A percentile compares a stretch with the other conserved stretches of the same genome.
Evolutionary conservation across 371 early-diverging fungal species (phyloP).

Genomic region (Sporodiniella umbellata): DNA sequence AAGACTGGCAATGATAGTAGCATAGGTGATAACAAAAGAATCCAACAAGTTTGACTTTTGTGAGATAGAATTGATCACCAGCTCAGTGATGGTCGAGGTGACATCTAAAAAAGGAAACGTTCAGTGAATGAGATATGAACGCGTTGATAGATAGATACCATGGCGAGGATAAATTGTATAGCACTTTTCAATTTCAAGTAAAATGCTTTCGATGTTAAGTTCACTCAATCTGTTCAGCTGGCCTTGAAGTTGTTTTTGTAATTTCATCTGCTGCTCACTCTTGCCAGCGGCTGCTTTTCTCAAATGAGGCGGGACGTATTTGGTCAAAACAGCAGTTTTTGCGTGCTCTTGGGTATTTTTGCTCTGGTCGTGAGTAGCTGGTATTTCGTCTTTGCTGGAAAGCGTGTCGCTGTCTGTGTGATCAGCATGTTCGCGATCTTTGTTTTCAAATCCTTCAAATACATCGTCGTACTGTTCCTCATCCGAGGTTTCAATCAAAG

Average conservation of each 20-base stretch:
- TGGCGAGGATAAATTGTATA: conserved; percentile 81
- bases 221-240: conserved; percentile 88
- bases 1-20: conserved; percentile 79
- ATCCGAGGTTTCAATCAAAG: conserved; percentile 14
- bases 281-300: conserved; percentile 58
- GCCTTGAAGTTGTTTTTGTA: conserved; percentile 83
- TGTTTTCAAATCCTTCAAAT: conserved; percentile 26
- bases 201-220: conserved; percentile 84
- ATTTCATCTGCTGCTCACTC: conserved; percentile 59
- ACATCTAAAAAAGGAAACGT: conserved; percentile 67
- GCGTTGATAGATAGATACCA: conserved; percentile 38
- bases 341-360: conserved; percentile 41
- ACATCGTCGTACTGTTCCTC: conserved; percentile 16
- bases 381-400: conserved; percentile 24
- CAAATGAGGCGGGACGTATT: conserved; percentile 92
- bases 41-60: conserved; percentile 83
- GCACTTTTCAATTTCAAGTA: conserved; percentile 74
- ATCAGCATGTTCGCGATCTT: conserved; percentile 27
- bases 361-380: conserved; percentile 38
- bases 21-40: conserved; percentile 86
- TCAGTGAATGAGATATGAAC: too few relatives aligned
- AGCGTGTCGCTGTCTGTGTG: conserved; percentile 36
- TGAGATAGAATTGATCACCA: conserved; percentile 72
- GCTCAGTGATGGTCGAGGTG: conserved; percentile 76
- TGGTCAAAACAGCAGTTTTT: conserved; percentile 22